Evolutionary conservation across 257 asterid genomes (phyloP).

Genomic region (Leptodermis oblonga): DNA sequence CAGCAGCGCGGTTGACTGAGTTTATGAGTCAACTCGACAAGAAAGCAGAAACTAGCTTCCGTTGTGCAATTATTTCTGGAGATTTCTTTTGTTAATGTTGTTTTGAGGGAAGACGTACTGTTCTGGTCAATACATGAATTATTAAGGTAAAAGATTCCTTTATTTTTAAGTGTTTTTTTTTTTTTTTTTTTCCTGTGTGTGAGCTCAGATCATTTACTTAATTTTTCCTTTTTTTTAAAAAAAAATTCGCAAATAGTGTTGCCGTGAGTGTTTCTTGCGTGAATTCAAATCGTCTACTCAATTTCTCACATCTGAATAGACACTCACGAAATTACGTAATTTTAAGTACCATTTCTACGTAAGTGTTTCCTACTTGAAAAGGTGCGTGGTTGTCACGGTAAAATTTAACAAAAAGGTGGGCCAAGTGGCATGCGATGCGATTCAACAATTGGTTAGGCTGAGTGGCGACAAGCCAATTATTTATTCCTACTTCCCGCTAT

Average conservation of each 20-base stretch:
- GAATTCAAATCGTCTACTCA: no score
- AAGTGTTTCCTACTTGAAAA: no score
- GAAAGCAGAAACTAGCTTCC: conserved; percentile 3
- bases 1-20: background rate
- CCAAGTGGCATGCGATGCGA: background rate
- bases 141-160: background rate
- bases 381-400: background rate
- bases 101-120: no score
- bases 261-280: no score
- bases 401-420: background rate
- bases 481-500: background rate
- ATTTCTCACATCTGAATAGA: no score
- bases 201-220: background rate
- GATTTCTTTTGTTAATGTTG: no score
- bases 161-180: no score
- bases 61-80: background rate
- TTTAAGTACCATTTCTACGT: no score
- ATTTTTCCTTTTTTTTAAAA: background rate
- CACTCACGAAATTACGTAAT: no score
- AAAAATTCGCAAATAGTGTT: no score
- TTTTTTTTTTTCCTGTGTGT: no score
- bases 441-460: background rate
- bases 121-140: background rate
- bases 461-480: conserved; percentile 6
- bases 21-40: conserved; percentile 6